Percentiles rank a stretch among this genome's conserved stretches.
Evolutionary conservation across 129 eudicot genomes (phyloP).

Genomic region (Flaveria brownii): DNA sequence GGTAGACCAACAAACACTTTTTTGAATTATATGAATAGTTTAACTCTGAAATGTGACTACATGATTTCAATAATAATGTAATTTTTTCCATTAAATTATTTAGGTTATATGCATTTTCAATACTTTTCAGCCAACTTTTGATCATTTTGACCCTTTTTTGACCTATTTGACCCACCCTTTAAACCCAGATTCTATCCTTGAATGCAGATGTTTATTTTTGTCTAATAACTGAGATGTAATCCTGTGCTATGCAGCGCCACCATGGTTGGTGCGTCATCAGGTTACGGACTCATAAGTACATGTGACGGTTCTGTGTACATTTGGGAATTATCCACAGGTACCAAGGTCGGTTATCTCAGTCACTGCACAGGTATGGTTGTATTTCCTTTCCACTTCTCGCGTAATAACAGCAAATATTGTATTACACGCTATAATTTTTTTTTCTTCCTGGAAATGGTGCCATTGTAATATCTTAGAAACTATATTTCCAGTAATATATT

Average conservation of each 20-base stretch:
- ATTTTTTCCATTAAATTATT: too few species aligned
- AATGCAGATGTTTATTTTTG: conserved; percentile 2
- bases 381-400: neutral
- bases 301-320: conserved; percentile 60
- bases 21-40: too few species aligned
- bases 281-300: conserved; percentile 77
- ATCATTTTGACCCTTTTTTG: too few species aligned
- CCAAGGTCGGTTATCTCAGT: conserved; percentile 49
- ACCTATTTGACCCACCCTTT: neutral
- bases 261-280: conserved; percentile 62
- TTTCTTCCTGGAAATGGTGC: neutral
- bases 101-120: too few species aligned
- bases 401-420: neutral
- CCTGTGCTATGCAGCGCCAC: conserved; percentile 53
- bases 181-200: conserved; percentile 1
- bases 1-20: too few species aligned
- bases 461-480: conserved; percentile 2
- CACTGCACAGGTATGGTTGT: conserved; percentile 55
- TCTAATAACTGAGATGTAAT: conserved; percentile 17
- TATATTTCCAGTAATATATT: neutral
- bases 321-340: conserved; percentile 86
- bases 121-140: too few species aligned
- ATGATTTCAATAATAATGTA: too few species aligned
- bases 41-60: too few species aligned
- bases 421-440: neutral